Evolutionary conservation across 768 basidiomycete genomes (phyloP), one percentile per base, ranked within the genome.

Genomic region (Pulveroboletus sp.): DNA sequence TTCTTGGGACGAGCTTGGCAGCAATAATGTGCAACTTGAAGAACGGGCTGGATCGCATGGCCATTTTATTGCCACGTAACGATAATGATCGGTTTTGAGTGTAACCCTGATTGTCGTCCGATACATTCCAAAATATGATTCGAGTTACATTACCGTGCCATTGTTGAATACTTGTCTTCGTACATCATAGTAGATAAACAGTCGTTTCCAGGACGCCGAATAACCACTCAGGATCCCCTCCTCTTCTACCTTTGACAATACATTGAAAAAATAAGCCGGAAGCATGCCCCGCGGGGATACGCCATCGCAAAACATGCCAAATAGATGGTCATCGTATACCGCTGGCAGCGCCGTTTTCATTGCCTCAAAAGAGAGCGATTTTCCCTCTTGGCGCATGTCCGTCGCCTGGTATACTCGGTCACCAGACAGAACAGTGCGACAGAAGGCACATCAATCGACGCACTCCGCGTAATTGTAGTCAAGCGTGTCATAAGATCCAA

Each of bases 271-370:
- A 16, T 60, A 56, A 6, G 58, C 54, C 2, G 63, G 63, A 9
- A 62, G 38, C 5, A 51, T 34, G 7, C 42, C 22, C 7, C 53
- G 47, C 1, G 63, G 55, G 10, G 51, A 45, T 5, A 46, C 54
- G 17, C 55, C 57, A 8, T 62, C 60, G 24, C 50, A 63, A 39
- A 68, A 68, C 29, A 65, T 49, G 49, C 56, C 55, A 24, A 70
- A 57, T 6, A 69, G 42, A 43, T 61, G 53, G 54, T 72, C 68
- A 27, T 65, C 61, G 24, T 64, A 71, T 63, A 68, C 67, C n/a
- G n/a, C n/a, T n/a, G n/a, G n/a, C 58, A 68, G 60, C 30, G 50
- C 56, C 2, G 63, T 64, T 44, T 64, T 63, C 2, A 62, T 41
- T 1, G 59, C 63, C 40, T 64, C 63, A 3, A 56, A 54, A 20